Evolutionary conservation across 305 asterid genomes (phyloP).

Genomic region (Fraxinus sp.): DNA sequence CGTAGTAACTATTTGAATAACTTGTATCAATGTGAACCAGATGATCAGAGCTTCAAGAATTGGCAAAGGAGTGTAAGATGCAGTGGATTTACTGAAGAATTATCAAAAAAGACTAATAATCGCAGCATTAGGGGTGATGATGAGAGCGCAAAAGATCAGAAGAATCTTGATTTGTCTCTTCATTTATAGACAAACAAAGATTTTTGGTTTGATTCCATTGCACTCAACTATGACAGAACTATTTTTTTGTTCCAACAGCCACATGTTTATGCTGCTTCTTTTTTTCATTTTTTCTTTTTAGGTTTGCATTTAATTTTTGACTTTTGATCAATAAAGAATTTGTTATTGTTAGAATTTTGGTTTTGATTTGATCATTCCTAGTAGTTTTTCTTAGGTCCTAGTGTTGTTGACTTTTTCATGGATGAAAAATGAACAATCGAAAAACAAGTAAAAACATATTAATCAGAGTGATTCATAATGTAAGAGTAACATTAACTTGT

Average conservation of each 20-base stretch:
- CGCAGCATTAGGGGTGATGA: background rate
- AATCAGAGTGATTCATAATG: too few relatives aligned
- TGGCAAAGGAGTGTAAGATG: conserved; percentile 23
- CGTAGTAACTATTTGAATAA: conserved; percentile 9
- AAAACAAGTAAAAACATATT: too few relatives aligned
- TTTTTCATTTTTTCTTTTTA: background rate
- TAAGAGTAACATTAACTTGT: too few relatives aligned
- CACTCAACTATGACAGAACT: background rate
- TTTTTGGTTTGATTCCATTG: background rate
- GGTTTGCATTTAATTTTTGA: background rate
- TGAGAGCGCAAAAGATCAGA: conserved; percentile 19
- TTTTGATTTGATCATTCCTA: background rate
- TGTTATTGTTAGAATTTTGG: background rate
- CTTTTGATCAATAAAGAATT: background rate
- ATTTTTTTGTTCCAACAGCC: background rate
- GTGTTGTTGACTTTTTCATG: background rate
- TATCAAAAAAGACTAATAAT: background rate
- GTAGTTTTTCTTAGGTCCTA: background rate
- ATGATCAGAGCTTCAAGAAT: conserved; percentile 17
- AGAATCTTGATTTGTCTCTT: conserved; percentile 40
- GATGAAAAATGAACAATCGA: background rate
- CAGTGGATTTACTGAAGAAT: conserved; percentile 1
- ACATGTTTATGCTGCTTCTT: background rate
- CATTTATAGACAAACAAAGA: conserved; percentile 20
- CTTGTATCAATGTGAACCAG: conserved; percentile 12